Base-by-base conservation (phyloP, 331 rosid genomes). In the Dryas integrifolia region DNA sequence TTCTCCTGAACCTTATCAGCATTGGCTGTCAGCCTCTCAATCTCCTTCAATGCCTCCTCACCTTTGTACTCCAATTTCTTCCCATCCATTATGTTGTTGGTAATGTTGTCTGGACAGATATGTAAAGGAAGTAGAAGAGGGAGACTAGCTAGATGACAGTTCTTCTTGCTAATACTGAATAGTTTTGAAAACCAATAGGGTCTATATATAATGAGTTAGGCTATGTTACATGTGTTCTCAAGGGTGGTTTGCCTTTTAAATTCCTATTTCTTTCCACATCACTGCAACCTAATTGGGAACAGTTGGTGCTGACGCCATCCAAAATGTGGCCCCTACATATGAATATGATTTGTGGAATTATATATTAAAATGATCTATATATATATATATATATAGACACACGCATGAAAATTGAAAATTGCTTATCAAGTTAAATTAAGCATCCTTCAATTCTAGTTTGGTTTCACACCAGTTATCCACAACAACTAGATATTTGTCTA, bases 41-140 rank as follows among this genome's bases (percentile, higher is more conserved):
- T 90, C 89, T 87, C 97, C 75, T 80, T 82, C 50, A 92, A 78
- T 50, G 98, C 98, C 81, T 82, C 87, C 83, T 83, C 88, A 24
- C 98, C 97, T 76, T 86, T 92, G 93, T 90, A 92, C 88, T 90
- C 94, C 51, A 92, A 80, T 75, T 82, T 92, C 83, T 86, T 87
- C 58, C 96, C 93, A 4, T 92, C 89, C 98, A 92, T 30, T 30
- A 30, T 90, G 59, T 18, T 46, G 5, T 50, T 56, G 7, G 7
- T 24, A 24, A 3, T 40, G 66, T 61, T 40, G 1, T 61, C 16
- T 46, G 51, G 65, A 45, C 16, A 60, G 57, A 30, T 30, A 30
- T 30, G 35, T 30, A 30, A 30, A 30, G 35, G 35, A 30, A 30
- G 35, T 2, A 30, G 35, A 30, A 66, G 71, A 78, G 73, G 77